Conservation (phyloP, 331 rosid genomes). For the Malus hybrid region DNA sequence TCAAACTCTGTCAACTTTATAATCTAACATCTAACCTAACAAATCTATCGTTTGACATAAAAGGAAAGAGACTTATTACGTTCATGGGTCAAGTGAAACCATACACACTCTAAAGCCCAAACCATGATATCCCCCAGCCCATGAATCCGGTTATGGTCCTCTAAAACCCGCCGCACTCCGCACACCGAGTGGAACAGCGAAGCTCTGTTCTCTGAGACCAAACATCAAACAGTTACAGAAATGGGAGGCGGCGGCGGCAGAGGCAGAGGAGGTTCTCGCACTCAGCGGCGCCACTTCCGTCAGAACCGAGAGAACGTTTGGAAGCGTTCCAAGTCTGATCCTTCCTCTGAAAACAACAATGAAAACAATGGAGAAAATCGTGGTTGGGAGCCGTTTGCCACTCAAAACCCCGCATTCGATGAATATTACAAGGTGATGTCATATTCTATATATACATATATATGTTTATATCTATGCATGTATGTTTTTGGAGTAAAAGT, state of each 20-base stretch:
- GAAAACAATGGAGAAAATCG: conserved; percentile 14
- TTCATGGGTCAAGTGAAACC: too few species aligned
- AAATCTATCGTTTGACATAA: too few species aligned
- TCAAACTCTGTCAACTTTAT: too few species aligned
- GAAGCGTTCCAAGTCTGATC: conserved; percentile 78
- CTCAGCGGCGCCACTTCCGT: conserved; percentile 82
- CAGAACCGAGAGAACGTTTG: conserved; percentile 87
- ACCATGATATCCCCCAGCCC: not conserved
- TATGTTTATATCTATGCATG: not conserved
- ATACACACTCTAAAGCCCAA: not conserved
- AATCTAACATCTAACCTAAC: too few species aligned
- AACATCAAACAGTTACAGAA: not conserved
- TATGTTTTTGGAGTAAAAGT: not conserved
- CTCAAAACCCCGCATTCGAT: conserved; percentile 60
- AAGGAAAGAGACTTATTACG: too few species aligned
- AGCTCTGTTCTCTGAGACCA: not conserved
- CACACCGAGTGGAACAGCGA: not conserved
- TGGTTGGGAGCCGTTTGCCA: conserved; percentile 71
- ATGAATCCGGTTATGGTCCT: not conserved
- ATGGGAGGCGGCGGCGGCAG: conserved; percentile 58
- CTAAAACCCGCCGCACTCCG: not conserved
- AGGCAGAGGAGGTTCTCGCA: conserved; percentile 67
- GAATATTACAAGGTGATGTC: conserved; percentile 54
- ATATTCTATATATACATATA: not conserved
- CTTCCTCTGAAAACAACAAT: conserved; percentile 19